Evolutionary conservation across 2,329 filamentous ascomycete genomes (phyloP).

Genomic region (Phaeosphaeriaceae sp.): DNA sequence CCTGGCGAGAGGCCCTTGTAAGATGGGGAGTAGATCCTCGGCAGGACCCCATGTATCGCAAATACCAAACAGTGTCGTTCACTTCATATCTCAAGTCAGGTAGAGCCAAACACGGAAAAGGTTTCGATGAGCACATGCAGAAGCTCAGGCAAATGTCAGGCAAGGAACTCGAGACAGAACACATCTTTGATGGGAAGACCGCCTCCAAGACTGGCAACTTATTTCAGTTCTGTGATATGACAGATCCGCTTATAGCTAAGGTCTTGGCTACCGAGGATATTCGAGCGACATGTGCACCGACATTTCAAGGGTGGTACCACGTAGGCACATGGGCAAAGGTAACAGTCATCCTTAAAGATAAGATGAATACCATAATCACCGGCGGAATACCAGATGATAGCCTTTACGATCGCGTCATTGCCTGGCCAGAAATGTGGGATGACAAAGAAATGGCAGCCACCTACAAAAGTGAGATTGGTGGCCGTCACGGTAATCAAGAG

Average conservation of each 20-base stretch:
- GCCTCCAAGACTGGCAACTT: slow-evolving; percentile 83
- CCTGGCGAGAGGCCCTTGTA: slow-evolving; percentile 88
- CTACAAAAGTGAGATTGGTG: slow-evolving; percentile 36
- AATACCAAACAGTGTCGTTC: slow-evolving; percentile 78
- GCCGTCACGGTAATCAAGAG: slow-evolving; percentile 28
- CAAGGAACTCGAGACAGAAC: slow-evolving; percentile 48
- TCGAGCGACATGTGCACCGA: slow-evolving; percentile 51
- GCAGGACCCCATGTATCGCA: slow-evolving; percentile 73
- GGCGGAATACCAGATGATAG: slow-evolving; percentile 41
- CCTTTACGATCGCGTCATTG: slow-evolving; percentile 38
- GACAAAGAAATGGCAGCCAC: slow-evolving; percentile 37
- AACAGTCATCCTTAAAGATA: slow-evolving; percentile 86
- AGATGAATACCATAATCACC: slow-evolving; percentile 62
- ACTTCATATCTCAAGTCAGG: slow-evolving; percentile 41
- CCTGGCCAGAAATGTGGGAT: slow-evolving; percentile 44
- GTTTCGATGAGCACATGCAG: slow-evolving; percentile 34
- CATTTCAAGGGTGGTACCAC: slow-evolving; percentile 79
- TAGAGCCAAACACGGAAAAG: slow-evolving; percentile 30
- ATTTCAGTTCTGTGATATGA: slow-evolving; percentile 94
- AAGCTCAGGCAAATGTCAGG: slow-evolving; percentile 29
- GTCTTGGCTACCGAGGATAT: slow-evolving; percentile 69
- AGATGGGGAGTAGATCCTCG: slow-evolving; percentile 87
- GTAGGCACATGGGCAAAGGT: slow-evolving; percentile 82
- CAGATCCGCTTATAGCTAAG: slow-evolving; percentile 73
- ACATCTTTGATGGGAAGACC: slow-evolving; percentile 82